A percentile compares a stretch with the other conserved stretches of the same genome.
Conservation (phyloP, 2,329 filamentous ascomycete genomes). For the Sphaerulina populicola region DNA sequence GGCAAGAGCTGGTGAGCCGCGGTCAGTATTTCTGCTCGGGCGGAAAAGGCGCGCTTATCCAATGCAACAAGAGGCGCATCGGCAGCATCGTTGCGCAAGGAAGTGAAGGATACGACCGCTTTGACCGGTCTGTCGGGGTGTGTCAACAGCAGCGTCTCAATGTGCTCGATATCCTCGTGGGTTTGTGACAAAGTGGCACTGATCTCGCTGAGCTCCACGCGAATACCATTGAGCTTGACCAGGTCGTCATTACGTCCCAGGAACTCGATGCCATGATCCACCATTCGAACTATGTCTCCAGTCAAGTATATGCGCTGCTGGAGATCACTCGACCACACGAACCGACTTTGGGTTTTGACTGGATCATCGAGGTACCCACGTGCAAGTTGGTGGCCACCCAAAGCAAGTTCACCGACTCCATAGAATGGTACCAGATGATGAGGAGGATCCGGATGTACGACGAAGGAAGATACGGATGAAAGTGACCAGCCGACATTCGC, state of each 20-base stretch:
- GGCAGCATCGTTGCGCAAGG: neutral
- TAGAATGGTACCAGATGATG: neutral
- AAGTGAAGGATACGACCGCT: slow-evolving; percentile 2
- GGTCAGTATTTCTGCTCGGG: neutral
- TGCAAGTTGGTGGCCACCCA: neutral
- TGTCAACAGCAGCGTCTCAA: neutral
- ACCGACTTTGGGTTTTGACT: neutral
- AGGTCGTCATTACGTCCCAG: slow-evolving; percentile 64
- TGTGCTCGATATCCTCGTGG: neutral
- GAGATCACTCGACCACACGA: neutral
- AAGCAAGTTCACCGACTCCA: neutral
- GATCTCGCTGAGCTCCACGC: slow-evolving; percentile 68
- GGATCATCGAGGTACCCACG: neutral
- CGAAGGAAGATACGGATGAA: neutral
- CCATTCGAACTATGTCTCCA: neutral
- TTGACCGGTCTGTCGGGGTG: neutral
- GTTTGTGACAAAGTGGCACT: slow-evolving; percentile 25
- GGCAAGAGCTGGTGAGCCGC: neutral
- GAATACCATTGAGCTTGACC: slow-evolving; percentile 67
- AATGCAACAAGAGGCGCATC: slow-evolving; percentile 4
- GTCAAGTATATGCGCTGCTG: neutral
- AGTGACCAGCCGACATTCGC: neutral
- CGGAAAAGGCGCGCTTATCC: neutral
- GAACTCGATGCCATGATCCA: neutral
- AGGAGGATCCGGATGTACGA: neutral